Base-by-base conservation (phyloP, 2,329 filamentous ascomycete genomes). In the Nemania abortiva region DNA sequence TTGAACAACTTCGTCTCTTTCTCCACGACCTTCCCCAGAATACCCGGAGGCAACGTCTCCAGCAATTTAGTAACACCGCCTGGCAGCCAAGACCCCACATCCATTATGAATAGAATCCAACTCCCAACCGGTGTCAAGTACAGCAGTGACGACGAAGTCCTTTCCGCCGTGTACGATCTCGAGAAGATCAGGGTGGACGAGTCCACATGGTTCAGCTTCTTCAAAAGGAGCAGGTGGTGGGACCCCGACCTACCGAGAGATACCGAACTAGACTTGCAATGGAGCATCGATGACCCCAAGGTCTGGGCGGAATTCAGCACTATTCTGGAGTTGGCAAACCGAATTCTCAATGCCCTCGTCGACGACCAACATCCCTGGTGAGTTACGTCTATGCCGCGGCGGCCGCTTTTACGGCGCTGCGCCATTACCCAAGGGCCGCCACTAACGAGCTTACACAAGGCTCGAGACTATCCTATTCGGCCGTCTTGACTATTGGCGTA, bases 211-310 rank as follows among this genome's bases (percentile, higher is more conserved):
- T 39, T 64, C 3, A 57, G 15, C 13, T 57, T 49, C 39, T 57
- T 64, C 6, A 37, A 34, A 18, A 57, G 15, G 42, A 24, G 24
- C 22, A 24, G 53, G n/a, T 58, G 53, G 62, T 52, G n/a, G 49
- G 31, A 64, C 27, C 52, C 53, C 9, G 29, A 50, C 2, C 24
- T 11, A 22, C 22, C 37, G 6, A 57, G 5, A n/a, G 27, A 64
- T 9, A 13, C 4, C 9, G 22, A n/a, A 15, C 31, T 42, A 6
- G 61, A 52, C 7, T 11, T 56, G 13, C 20, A 7, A n/a, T 64
- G 53, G 53, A 64, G 53, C 20, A 29, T 64, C 15, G 62, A 64
- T 29, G 45, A 64, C 27, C 53, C 62, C n/a, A 49, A 39, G 29
- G 54, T 64, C 9, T 64, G 42, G 62, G 31, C 29, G 2, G 42